Percentiles rank a stretch among this genome's conserved stretches.
Evolutionary conservation across 306 rosid genomes (phyloP).

Genomic region (Fragaria iinumae): DNA sequence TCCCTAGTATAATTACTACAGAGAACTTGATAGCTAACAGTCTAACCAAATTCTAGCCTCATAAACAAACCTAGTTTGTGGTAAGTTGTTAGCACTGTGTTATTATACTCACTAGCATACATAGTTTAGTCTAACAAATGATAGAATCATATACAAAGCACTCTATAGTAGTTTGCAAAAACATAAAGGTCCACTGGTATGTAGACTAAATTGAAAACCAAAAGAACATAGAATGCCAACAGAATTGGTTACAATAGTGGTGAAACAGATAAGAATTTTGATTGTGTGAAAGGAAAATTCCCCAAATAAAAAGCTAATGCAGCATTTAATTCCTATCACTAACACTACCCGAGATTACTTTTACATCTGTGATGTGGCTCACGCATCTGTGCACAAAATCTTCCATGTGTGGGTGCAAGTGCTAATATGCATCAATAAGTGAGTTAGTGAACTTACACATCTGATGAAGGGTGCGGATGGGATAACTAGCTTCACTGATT

Average conservation of each 20-base stretch:
- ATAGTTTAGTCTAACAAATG: not conserved
- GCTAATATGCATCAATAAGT: not conserved
- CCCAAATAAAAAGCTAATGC: not conserved
- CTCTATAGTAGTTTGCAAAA: not conserved
- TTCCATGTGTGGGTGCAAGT: not conserved
- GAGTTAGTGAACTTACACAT: constrained; percentile 44
- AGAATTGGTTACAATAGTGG: not conserved
- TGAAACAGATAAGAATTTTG: not conserved
- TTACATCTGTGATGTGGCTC: not conserved
- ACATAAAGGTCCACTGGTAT: not conserved
- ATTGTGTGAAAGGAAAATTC: not conserved
- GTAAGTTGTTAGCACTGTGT: not conserved
- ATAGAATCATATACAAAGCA: not conserved
- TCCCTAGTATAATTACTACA: constrained; percentile 3
- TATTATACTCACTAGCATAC: not conserved
- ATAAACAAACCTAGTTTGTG: not conserved
- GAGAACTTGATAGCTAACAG: not conserved
- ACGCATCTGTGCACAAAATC: not conserved
- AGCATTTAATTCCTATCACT: not conserved
- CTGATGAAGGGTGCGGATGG: constrained; percentile 73
- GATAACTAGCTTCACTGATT: constrained; percentile 39
- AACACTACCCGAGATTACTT: not conserved
- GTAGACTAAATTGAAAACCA: not conserved
- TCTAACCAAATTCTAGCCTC: constrained; percentile 8
- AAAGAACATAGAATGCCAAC: not conserved